Conservation (phyloP, 345 rosid species). For the Salix arbutifolia region DNA sequence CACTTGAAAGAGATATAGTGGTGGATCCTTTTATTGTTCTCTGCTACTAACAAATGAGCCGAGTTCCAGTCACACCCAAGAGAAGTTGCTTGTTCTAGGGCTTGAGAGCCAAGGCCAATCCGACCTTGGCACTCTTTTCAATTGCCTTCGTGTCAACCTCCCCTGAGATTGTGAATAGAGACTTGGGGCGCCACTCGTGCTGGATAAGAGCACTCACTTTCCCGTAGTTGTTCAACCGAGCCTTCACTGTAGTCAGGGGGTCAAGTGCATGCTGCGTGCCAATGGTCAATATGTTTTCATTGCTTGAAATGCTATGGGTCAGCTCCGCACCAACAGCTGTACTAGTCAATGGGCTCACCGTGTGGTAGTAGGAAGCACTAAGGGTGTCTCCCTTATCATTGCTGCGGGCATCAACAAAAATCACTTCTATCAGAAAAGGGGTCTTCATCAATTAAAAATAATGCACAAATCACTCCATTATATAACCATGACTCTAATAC, state of each 20-base stretch:
- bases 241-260: slow-evolving; percentile 85
- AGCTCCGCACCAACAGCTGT: slow-evolving; percentile 98
- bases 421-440: background rate
- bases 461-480: background rate
- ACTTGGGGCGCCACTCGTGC: slow-evolving; percentile 92
- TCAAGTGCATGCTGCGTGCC: slow-evolving; percentile 90
- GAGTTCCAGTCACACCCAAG: slow-evolving; percentile 8
- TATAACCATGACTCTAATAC: background rate
- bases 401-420: slow-evolving; percentile 34
- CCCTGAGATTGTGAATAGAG: slow-evolving; percentile 80
- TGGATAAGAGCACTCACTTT: slow-evolving; percentile 84
- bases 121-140: slow-evolving; percentile 90
- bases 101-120: slow-evolving; percentile 83
- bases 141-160: slow-evolving; percentile 87
- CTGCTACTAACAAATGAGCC: slow-evolving; percentile 15
- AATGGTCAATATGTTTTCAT: slow-evolving; percentile 69
- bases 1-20: background rate
- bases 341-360: slow-evolving; percentile 67
- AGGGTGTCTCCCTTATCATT: slow-evolving; percentile 76
- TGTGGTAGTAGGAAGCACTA: slow-evolving; percentile 87
- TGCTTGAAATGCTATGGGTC: slow-evolving; percentile 70
- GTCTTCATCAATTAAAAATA: background rate
- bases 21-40: slow-evolving; percentile 30
- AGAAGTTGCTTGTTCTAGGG: slow-evolving; percentile 35
- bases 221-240: slow-evolving; percentile 83